Evolutionary conservation across 306 rosid species (phyloP), one percentile per base, ranked within the genome.

Genomic region (Quercus dentata): DNA sequence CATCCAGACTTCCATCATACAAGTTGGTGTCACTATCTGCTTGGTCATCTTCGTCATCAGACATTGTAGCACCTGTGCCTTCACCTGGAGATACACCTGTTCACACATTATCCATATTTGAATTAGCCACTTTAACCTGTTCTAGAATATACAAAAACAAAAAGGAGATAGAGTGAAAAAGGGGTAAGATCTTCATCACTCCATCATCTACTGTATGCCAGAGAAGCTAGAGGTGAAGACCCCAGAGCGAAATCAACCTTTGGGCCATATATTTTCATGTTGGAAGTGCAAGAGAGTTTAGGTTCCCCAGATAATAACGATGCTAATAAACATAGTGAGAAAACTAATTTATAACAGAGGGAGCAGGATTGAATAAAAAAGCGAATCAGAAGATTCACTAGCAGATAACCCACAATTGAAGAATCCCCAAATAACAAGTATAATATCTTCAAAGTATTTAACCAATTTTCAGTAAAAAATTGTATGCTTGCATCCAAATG

Each of bases 21-120:
- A 93, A 73, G 81, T 83, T 91, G 27, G 83, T 83, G 76, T 91
- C 94, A 81, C 94, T 89, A 76, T 94, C 97, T 2, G 87, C 83
- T 69, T 88, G 97, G 46, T 94, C 97, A 23, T 94, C 98, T 69
- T 89, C 94, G 27, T 88, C 93, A 23, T 94, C 97, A 0, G 98
- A 92, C 98, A 94, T 94, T 76, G 98, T 94, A 69, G 92, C 93
- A 25, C 98, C 98, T 8, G 94, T 89, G 71, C 97, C 94, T 82
- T 91, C 97, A 5, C 91, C 95, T 2, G 97, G 91, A 20, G 97
- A 89, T 59, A 89, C 92, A 83, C 97, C 98, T 90, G 86, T 69
- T 56, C 70, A 67, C n/a, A 28, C 77, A 68, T 17, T 21, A 6
- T n/a, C 59, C 21, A 38, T 49, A n/a, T 11, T 56, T 56, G 11